Percentiles rank a stretch among this genome's conserved stretches.
phyloP scores from a whole-genome alignment of 139 green algal genomes.

The Zygnema circumcarinatum region DNA sequence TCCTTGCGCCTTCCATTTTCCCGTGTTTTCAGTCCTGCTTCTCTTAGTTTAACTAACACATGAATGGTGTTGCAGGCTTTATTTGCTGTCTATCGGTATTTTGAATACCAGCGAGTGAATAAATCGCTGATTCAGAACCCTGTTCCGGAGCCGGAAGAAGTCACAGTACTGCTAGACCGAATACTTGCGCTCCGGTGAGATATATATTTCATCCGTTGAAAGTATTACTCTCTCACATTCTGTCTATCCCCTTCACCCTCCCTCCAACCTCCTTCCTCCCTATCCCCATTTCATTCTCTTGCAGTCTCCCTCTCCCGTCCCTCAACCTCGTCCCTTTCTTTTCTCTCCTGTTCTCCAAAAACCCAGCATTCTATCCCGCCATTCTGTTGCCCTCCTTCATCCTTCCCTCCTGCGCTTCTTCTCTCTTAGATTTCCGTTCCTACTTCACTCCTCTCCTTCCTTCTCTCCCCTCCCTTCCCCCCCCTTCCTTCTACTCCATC shows the following conservation, averaged over 20 bases:
- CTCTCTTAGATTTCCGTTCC: too few relatives aligned
- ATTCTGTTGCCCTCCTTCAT: too few relatives aligned
- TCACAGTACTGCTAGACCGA: neutral
- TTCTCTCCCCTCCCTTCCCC: neutral
- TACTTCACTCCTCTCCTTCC: neutral
- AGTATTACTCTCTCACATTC: too few relatives aligned
- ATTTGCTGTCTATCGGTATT: constrained; percentile 1
- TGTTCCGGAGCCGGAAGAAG: neutral
- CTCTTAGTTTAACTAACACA: neutral
- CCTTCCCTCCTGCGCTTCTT: too few relatives aligned
- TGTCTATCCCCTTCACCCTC: too few relatives aligned
- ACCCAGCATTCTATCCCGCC: too few relatives aligned
- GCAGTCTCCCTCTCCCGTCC: too few relatives aligned
- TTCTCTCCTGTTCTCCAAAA: too few relatives aligned
- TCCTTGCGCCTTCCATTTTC: neutral
- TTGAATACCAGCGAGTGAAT: constrained; percentile 19
- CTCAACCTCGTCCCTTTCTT: too few relatives aligned
- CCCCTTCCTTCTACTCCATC: neutral
- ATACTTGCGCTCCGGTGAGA: neutral
- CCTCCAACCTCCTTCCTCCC: too few relatives aligned
- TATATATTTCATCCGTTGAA: too few relatives aligned
- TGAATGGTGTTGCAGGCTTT: neutral
- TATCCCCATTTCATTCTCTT: too few relatives aligned
- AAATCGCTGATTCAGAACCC: neutral
- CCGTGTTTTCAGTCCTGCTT: neutral